Base-by-base conservation (phyloP, 768 basidiomycete genomes). In the Leccinum longicurvipes region DNA sequence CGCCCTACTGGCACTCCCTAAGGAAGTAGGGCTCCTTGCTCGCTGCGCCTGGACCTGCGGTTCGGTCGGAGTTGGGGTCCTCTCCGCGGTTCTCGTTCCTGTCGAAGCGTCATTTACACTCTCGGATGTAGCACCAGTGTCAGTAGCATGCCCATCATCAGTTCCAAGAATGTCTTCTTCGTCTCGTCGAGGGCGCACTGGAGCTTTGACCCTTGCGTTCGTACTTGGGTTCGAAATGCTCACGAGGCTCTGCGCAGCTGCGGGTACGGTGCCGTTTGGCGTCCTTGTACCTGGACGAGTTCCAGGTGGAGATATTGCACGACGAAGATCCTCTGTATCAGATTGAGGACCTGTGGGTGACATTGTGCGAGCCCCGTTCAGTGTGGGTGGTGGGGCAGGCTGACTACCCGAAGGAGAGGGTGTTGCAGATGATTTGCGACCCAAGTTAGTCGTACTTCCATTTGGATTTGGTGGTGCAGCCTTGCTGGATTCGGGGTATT, bases 401-500 rank as follows among this genome's bases (percentile, higher is more conserved):
- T 60, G 59, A 42, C 34, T 11, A 67, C 70, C 29, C 62, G 66
- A 51, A 36, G 67, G 54, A 41, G 76, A 76, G 21, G 71, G 71
- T 0, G 70, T 62, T 23, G 77, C 65, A 1, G 86, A 84, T 3
- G 77, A 68, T 65, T 82, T 85, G 42, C 79, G 80, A 47, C 71
- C 69, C 15, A 72, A 71, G 53, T 73, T 77, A 8, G 63, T 61
- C 19, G 55, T 45, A 19, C 60, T 71, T 31, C 65, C 61, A 39
- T 60, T 65, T 12, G 58, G 50, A 34, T 76, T 71, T 24, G 79
- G 72, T 29, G 74, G 74, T 15, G 72, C 64, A 25, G 27, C 57
- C 54, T 77, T 74, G 56, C 70, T 81, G 19, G 82, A 77, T 59
- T 91, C 87, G 8, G 93, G 93, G 68, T 97, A 96, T 74, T 94